Evolutionary conservation across 352 stramenopile species (phyloP).

Genomic region (Albugo candida): DNA sequence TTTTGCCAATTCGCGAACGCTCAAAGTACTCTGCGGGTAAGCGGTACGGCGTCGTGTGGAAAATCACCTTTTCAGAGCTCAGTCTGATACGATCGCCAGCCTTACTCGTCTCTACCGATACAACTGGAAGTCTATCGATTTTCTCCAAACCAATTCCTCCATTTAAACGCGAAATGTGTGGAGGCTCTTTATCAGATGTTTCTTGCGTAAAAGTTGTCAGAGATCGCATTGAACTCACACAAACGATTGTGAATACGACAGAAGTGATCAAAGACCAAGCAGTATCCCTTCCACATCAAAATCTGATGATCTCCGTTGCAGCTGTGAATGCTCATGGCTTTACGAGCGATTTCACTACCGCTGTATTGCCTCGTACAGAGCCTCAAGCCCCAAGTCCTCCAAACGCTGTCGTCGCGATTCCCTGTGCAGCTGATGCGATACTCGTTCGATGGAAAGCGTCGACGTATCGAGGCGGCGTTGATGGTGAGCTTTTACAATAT

Average conservation of each 20-base stretch:
- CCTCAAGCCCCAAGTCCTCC: too few relatives aligned
- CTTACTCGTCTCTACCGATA: too few relatives aligned
- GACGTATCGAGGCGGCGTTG: constrained; percentile 26
- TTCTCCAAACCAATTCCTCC: too few relatives aligned
- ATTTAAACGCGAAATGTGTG: constrained; percentile 15
- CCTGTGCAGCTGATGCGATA: constrained; percentile 17
- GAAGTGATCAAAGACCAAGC: too few relatives aligned
- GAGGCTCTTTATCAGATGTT: constrained; percentile 6
- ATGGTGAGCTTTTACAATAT: constrained; percentile 67
- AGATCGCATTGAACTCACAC: too few relatives aligned
- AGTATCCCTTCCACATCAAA: too few relatives aligned
- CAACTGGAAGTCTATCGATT: too few relatives aligned
- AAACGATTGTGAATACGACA: too few relatives aligned
- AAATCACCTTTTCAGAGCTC: constrained; percentile 23
- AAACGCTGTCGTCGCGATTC: constrained; percentile 12
- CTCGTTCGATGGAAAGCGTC: constrained; percentile 63
- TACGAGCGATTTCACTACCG: not conserved
- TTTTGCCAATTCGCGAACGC: constrained; percentile 11
- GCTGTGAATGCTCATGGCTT: too few relatives aligned
- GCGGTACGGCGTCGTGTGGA: constrained; percentile 45
- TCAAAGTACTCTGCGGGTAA: constrained; percentile 13
- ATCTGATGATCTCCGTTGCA: too few relatives aligned
- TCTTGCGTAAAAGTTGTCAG: not conserved
- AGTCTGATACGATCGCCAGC: not conserved
- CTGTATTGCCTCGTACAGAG: too few relatives aligned